Evolutionary conservation across 257 asterid genomes (phyloP).

Genomic region (Nicotiana tomentosiformis): DNA sequence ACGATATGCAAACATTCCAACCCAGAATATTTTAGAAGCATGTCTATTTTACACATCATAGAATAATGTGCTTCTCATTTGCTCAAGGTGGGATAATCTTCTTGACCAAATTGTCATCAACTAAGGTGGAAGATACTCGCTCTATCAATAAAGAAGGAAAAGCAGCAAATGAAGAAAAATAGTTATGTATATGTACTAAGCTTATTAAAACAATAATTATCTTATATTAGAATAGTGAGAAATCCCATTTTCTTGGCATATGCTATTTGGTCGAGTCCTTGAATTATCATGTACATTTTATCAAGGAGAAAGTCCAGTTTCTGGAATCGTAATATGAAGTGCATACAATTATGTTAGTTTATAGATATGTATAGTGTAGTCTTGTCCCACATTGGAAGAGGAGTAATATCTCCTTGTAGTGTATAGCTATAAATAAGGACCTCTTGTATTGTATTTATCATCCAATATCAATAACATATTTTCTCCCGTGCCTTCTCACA

Average conservation of each 20-base stretch:
- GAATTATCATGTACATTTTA: background rate
- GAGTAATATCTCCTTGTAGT: no score
- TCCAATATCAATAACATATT: no score
- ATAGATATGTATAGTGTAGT: no score
- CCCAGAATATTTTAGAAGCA: background rate
- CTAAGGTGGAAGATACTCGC: background rate
- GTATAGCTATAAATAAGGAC: no score
- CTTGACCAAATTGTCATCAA: constrained; percentile 1
- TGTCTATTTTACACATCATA: background rate
- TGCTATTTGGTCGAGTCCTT: background rate
- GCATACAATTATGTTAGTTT: background rate
- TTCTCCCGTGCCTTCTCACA: no score
- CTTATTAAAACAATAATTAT: background rate
- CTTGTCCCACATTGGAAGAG: no score
- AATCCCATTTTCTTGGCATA: background rate
- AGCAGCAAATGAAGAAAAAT: background rate
- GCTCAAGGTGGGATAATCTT: background rate
- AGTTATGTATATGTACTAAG: background rate
- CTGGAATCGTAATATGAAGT: background rate
- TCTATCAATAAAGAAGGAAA: constrained; percentile 5
- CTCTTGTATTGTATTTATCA: no score
- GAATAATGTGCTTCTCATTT: constrained; percentile 7
- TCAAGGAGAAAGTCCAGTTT: background rate
- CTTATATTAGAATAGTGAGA: background rate
- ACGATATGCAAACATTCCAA: background rate